phyloP scores from a whole-genome alignment of 257 asterid species.

The Datura wrightii region DNA sequence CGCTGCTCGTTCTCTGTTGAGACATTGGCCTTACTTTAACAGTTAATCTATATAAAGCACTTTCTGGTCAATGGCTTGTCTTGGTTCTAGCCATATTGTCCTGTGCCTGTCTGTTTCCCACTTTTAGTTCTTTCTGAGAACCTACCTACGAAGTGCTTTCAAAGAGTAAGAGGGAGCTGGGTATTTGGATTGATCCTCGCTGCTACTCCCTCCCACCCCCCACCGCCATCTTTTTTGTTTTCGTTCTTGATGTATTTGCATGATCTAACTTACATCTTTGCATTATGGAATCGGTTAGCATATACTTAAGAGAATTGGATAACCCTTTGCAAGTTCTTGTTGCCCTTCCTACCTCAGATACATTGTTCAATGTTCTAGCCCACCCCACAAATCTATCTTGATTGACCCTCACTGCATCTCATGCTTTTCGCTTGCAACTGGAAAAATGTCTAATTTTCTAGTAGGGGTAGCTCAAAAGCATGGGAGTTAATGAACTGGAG shows the following conservation, averaged over 20 bases:
- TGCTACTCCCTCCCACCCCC: neutral
- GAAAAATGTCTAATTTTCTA: neutral
- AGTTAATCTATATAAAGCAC: too few relatives aligned
- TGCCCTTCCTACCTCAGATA: neutral
- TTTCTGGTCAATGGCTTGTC: too few relatives aligned
- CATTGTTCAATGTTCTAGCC: neutral
- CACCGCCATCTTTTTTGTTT: neutral
- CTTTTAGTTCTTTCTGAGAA: neutral
- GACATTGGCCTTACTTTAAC: too few relatives aligned
- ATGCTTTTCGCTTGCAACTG: neutral
- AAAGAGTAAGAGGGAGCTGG: neutral
- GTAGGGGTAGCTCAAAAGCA: neutral
- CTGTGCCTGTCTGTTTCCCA: neutral
- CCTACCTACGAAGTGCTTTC: neutral
- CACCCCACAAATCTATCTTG: neutral
- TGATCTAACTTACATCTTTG: neutral
- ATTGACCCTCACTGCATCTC: neutral
- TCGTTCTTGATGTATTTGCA: neutral
- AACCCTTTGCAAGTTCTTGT: neutral
- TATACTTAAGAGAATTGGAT: neutral
- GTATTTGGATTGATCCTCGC: neutral
- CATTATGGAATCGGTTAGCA: neutral
- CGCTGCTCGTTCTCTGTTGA: too few relatives aligned
- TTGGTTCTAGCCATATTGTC: too few relatives aligned
- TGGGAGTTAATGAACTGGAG: neutral